Evolutionary conservation across 768 basidiomycete genomes (phyloP), one percentile per base, ranked within the genome.

Genomic region (Pholiota microspora): DNA sequence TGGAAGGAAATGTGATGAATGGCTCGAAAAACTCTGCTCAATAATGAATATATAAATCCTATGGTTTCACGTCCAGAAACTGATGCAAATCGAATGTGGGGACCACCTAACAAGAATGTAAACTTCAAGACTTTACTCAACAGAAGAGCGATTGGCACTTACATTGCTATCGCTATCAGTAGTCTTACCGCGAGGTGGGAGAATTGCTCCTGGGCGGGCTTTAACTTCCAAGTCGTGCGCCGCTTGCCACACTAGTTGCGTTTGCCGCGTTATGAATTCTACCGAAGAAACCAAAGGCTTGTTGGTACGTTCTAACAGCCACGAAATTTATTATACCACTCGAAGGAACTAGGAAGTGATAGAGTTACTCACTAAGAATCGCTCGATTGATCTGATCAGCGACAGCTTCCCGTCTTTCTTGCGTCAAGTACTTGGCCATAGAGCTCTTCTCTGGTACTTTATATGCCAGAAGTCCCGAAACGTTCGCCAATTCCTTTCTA

Each of bases 371-470:
- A 94, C 94, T 74, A 10, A 97, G 70, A 45, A 97, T 89, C 13
- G 94, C 94, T 40, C 82, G 78, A 59, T 95, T 89, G 36, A 98
- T 85, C 71, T 94, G 90, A 54, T 92, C 89, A 4, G 94, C 94
- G 18, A 97, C 81, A 4, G 81, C 83, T 59, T 90, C 87, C 55
- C 94, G 81, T 63, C 94, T 76, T 49, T 82, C 83, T 67, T 88
- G 85, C 32, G 80, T 79, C 56, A 97, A 69, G 69, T 95, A 98
- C 52, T 79, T 84, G 13, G 81, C 74, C 62, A 94, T 77, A 0
- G 88, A 80, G 62, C 92, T 92, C 32, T 75, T 80, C 62, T 92
- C 91, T 0, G 94, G 90, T 16, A 85, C 77, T 32, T 78, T 80
- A 69, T 96, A 97, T n/a, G 88, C 92, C 40, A 98, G 75, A 27